Base-by-base conservation (phyloP, 176 grass and related monocot species). In the Avena sativa region DNA sequence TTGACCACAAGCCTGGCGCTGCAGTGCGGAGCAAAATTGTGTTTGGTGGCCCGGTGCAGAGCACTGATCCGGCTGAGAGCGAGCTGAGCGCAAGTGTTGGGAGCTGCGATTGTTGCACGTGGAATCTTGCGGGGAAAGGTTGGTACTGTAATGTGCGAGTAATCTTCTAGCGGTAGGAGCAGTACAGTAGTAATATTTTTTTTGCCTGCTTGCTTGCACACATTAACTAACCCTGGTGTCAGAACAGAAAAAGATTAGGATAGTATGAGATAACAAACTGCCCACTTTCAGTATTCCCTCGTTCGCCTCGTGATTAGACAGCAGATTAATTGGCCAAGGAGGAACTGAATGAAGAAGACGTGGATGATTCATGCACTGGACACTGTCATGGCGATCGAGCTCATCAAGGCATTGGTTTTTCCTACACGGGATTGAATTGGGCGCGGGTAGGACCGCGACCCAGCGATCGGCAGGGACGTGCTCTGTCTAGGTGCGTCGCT, bases 1-100 rank as follows among this genome's bases (percentile, higher is more conserved):
- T 82, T 86, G 88, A 90, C 88, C 1, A 82, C 38, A 48, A 70
- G 79, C 71, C 78, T 86, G 71, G 84, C 79, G 8, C 38, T 58
- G 79, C 74, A 43, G 25, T 28, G 75, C 84, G 13, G 63, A 72
- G 47, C n/a, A 20, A 40, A 58, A 70, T 1, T 78, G 71, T 86
- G 62, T 52, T 50, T 10, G 71, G 47, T 51, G 4, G 51, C 34
- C 2, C 9, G 78, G 77, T 86, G 73, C 77, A 36, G 69, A 13
- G 67, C 13, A 58, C 68, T 66, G 68, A 26, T 49, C 72, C 40
- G 0, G 40, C 6, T 43, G 6, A 43, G 12, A 52, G 23, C 47
- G 23, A 49, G 13, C 20, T 74, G 13, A 19, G 26, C 71, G 15
- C 12, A 7, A 71, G 19, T 79, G 5, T 79, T 9, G 60, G 79